Evolutionary conservation across 352 stramenopile genomes (phyloP), one percentile per base, ranked within the genome.

Genomic region (Phytophthora vignae): DNA sequence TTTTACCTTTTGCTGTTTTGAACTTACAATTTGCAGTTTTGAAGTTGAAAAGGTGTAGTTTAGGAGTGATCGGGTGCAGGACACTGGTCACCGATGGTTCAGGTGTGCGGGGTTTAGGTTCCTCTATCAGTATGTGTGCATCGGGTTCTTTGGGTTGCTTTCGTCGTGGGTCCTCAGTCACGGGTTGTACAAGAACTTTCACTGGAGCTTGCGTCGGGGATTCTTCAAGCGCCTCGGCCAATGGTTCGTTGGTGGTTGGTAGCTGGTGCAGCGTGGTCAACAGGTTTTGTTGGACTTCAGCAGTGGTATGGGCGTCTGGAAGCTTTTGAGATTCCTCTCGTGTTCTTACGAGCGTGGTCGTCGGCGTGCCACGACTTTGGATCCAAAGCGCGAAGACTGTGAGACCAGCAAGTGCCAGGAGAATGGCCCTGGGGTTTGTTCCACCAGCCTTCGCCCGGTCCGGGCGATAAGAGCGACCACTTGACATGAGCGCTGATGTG

Each of bases 361-460:
- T 25, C 21, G 54, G 9, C 6, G 27, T 1, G 44, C 33, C 31
- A 44, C 58, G 19, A 31, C 27, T 57, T 14, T 48, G 29, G 15
- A 54, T 29, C 27, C 27, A 48, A 31, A 59, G 22, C 9, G 12
- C 17, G 11, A 59, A 36, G 1, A 27, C 7, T 21, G 22, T n/a
- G 8, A 70, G 4, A 11, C 14, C 44, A 40, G 63, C 3, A 22
- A 70, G 44, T 7, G 19, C 44, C 2, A 55, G 11, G 7, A 53
- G 52, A 42, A 70, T 22, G 8, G 53, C 22, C 63, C 54, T 53
- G 29, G 25, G 60, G 14, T 14, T 61, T 21, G 50, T 29, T 48
- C 42, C 61, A n/a, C 60, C 22, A n/a, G 36, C 36, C 36, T 44
- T 31, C 5, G 6, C 27, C 0, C 27, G 27, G 27, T 31, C 27